Conservation (phyloP, 83 land plant species). For the Picea abies region DNA sequence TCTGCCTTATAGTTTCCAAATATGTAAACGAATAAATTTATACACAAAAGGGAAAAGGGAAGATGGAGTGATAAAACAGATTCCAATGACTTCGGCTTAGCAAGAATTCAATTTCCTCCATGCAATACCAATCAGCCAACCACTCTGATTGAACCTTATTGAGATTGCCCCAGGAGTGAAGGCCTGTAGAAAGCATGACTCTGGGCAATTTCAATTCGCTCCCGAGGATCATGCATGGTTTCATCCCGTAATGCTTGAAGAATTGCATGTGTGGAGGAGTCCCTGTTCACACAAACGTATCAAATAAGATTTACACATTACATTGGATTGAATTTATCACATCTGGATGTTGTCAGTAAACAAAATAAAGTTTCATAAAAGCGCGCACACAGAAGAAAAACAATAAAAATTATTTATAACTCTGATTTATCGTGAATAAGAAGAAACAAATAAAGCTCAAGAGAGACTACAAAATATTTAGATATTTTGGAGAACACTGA, state of each 20-base stretch:
- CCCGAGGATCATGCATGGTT: slow-evolving; percentile 22
- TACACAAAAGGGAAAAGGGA: background rate
- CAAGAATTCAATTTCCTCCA: background rate
- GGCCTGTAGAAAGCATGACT: slow-evolving; percentile 21
- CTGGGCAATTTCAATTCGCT: slow-evolving; percentile 19
- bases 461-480: too few relatives aligned
- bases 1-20: background rate
- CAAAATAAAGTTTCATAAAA: too few relatives aligned
- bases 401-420: too few relatives aligned
- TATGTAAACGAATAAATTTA: background rate
- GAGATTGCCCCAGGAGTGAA: slow-evolving; percentile 18
- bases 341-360: too few relatives aligned
- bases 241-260: slow-evolving; percentile 22
- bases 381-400: too few relatives aligned
- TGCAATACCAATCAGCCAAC: background rate
- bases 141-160: background rate
- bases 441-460: too few relatives aligned
- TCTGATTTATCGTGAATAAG: too few relatives aligned
- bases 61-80: background rate
- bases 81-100: background rate
- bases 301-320: background rate
- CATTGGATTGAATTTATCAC: background rate
- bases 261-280: slow-evolving; percentile 13
- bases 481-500: too few relatives aligned
- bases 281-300: slow-evolving; percentile 10